Conservation (phyloP, 2,329 filamentous ascomycete species). For the Venturia oleaginea region DNA sequence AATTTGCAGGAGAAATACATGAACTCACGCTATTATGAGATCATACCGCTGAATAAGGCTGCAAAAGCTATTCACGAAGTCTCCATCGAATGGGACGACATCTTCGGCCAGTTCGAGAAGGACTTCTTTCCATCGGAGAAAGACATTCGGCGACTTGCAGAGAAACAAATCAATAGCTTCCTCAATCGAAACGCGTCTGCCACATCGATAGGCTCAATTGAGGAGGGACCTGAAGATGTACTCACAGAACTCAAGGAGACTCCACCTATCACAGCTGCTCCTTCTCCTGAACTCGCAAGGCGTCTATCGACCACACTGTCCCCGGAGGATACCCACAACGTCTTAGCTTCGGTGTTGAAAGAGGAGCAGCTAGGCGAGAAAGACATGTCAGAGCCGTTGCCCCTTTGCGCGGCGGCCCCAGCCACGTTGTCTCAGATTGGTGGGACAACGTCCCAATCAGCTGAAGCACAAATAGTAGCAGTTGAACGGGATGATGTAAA, state of each 20-base stretch:
- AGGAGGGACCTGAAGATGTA: conserved; percentile 49
- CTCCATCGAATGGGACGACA: conserved; percentile 85
- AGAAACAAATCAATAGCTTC: conserved; percentile 89
- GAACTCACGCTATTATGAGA: conserved; percentile 90
- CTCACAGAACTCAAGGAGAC: conserved; percentile 5
- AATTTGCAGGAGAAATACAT: conserved; percentile 87
- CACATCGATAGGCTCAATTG: conserved; percentile 60
- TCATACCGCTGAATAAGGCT: conserved; percentile 84
- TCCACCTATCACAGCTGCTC: background rate
- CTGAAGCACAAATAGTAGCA: conserved; percentile 9
- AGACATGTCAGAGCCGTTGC: background rate
- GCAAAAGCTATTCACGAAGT: conserved; percentile 87
- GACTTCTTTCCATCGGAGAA: conserved; percentile 93
- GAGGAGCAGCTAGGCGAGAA: conserved; percentile 40
- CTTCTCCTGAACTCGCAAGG: conserved; percentile 19
- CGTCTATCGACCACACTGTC: conserved; percentile 36
- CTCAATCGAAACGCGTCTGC: conserved; percentile 75
- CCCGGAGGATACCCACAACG: conserved; percentile 54
- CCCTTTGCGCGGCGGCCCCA: background rate
- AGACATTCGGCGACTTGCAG: conserved; percentile 85
- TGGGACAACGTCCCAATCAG: conserved; percentile 14
- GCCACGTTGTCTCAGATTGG: background rate
- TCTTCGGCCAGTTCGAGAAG: conserved; percentile 82
- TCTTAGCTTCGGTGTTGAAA: conserved; percentile 56
- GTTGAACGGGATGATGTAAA: conserved; percentile 43